These are phyloP conservation scores for Solanum gracilifrons DNA, from an alignment of 257 asterid genomes.

Conservation along the genomic window DNA sequence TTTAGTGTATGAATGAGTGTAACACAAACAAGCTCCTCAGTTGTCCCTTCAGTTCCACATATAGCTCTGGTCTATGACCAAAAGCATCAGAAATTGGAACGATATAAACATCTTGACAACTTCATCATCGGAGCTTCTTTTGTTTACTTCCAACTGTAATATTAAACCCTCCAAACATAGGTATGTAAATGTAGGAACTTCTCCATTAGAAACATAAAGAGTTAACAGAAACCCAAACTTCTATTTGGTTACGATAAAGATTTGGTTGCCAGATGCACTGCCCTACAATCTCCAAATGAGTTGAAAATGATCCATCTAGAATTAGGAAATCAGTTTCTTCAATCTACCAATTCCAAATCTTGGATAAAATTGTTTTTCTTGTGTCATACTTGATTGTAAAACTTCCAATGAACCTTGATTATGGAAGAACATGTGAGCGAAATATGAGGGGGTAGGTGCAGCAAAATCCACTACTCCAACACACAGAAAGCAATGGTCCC, in stretches of 20 bases:
- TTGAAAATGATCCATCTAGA: not conserved
- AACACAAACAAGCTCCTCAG: conserved; percentile 36
- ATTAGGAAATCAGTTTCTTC: not conserved
- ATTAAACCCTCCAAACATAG: not conserved
- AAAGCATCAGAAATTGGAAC: conserved; percentile 58
- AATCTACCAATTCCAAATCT: not conserved
- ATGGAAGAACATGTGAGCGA: conserved; percentile 43
- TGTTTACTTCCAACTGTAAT: not conserved
- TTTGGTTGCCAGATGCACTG: not conserved
- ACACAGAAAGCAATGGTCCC: conserved; percentile 97
- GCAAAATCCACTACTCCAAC: conserved; percentile 97
- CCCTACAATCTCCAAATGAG: not conserved
- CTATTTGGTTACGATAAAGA: not conserved
- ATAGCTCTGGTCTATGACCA: conserved; percentile 15
- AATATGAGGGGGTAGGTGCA: conserved; percentile 91
- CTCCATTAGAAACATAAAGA: not conserved
- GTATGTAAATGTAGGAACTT: not conserved
- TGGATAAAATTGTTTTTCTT: not conserved
- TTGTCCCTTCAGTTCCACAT: conserved; percentile 61
- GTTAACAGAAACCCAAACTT: not conserved
- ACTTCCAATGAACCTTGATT: conserved; percentile 6
- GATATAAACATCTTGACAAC: conserved; percentile 16
- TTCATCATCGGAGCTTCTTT: conserved; percentile 24
- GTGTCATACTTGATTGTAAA: not conserved
- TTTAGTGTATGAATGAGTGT: not conserved